Percentiles rank a stretch among this genome's conserved stretches.
These are phyloP conservation scores for Saturnispora quitensis DNA, from an alignment of 805 yeast genomes.

Conservation along the genomic window DNA sequence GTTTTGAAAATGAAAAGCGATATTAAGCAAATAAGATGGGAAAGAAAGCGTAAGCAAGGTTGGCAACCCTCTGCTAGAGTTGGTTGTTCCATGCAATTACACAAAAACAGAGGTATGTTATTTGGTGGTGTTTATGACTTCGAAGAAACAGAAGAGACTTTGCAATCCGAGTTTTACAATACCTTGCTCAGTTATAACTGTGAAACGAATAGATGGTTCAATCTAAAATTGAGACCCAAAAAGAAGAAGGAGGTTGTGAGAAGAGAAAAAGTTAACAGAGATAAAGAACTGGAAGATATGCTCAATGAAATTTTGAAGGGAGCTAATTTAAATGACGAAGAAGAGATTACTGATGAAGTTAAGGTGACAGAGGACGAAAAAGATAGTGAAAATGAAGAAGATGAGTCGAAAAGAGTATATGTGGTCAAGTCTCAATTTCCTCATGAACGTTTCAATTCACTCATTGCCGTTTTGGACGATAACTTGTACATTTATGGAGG, in stretches of 20 bases:
- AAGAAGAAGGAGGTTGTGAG: conserved; percentile 40
- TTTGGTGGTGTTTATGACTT: conserved; percentile 95
- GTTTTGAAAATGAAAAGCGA: conserved; percentile 78
- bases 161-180: conserved; percentile 79
- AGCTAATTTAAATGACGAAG: conserved; percentile 55
- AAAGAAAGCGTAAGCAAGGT: conserved; percentile 81
- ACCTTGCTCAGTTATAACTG: conserved; percentile 72
- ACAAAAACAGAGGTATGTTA: conserved; percentile 83
- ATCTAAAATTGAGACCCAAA: conserved; percentile 52
- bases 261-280: conserved; percentile 47
- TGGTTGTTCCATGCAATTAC: conserved; percentile 86
- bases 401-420: conserved; percentile 33
- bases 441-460: conserved; percentile 81
- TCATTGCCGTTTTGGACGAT: conserved; percentile 80
- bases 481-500: conserved; percentile 82
- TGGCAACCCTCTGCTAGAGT: conserved; percentile 88
- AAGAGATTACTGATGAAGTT: background rate
- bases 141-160: conserved; percentile 89
- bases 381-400: conserved; percentile 23
- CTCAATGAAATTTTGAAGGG: conserved; percentile 65
- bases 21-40: conserved; percentile 71
- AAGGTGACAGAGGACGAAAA: conserved; percentile 29
- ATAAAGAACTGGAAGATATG: conserved; percentile 74
- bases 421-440: conserved; percentile 60
- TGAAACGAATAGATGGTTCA: conserved; percentile 84